These are phyloP conservation scores for Backusella morwellensis DNA, from an alignment of 192 early-diverging fungal genomes.

Conservation along the genomic window DNA sequence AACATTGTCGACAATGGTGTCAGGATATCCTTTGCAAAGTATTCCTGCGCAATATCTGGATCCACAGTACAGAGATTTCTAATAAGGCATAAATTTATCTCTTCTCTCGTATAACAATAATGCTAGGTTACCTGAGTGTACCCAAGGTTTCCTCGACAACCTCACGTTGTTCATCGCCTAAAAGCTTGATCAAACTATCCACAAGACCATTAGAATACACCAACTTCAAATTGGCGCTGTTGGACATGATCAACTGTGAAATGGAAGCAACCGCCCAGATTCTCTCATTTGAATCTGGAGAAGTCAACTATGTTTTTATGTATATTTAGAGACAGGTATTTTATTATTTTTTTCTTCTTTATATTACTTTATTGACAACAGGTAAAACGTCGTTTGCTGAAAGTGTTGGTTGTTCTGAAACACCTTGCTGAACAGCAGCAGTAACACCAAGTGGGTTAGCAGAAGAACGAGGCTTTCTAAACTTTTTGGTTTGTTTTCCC, in stretches of 20 bases:
- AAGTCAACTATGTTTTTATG: constrained; percentile 49
- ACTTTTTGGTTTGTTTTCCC: constrained; percentile 21
- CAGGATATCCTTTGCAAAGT: constrained; percentile 55
- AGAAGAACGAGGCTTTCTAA: background rate
- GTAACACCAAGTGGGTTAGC: constrained; percentile 6
- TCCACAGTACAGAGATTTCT: constrained; percentile 59
- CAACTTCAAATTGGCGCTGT: constrained; percentile 62
- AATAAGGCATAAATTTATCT: background rate
- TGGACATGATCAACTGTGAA: constrained; percentile 72
- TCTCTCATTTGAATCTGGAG: constrained; percentile 69
- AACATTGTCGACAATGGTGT: constrained; percentile 48
- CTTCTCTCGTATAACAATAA: background rate
- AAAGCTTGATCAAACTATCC: constrained; percentile 62
- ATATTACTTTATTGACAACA: constrained; percentile 23
- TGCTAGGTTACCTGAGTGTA: constrained; percentile 52
- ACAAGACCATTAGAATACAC: constrained; percentile 75
- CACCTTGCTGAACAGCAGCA: constrained; percentile 2
- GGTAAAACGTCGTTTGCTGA: constrained; percentile 21
- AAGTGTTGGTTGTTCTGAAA: background rate
- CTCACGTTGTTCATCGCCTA: constrained; percentile 68
- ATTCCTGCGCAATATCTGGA: constrained; percentile 55
- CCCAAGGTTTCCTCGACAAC: constrained; percentile 75
- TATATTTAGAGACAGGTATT: background rate
- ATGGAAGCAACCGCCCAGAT: constrained; percentile 89
- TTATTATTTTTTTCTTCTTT: background rate